Percentiles rank a stretch among this genome's conserved stretches.
Conservation (phyloP, 345 rosid genomes). For the Dovyalis caffra region DNA sequence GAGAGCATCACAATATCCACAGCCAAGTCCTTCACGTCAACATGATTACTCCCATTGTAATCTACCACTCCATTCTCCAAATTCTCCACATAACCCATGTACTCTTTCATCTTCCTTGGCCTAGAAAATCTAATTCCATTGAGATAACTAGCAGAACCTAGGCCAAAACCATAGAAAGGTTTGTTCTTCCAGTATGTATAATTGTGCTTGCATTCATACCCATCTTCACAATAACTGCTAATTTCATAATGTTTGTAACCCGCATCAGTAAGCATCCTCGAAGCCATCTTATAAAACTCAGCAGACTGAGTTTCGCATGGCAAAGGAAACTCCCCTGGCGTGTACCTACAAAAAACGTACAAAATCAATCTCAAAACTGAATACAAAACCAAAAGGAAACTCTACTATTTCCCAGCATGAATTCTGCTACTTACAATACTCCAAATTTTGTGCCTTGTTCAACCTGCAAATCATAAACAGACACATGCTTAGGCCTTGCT, state of each 20-base stretch:
- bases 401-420: not conserved
- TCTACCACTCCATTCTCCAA: conserved; percentile 54
- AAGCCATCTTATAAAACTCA: conserved; percentile 72
- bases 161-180: conserved; percentile 84
- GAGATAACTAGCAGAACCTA: conserved; percentile 89
- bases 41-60: conserved; percentile 25
- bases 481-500: conserved; percentile 67
- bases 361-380: not conserved
- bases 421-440: conserved; percentile 48
- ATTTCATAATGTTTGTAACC: conserved; percentile 84
- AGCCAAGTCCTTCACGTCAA: conserved; percentile 65
- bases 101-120: conserved; percentile 78
- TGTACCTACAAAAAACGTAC: conserved; percentile 54
- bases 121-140: conserved; percentile 84
- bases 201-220: conserved; percentile 80
- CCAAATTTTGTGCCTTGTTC: conserved; percentile 93
- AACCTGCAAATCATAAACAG: conserved; percentile 97
- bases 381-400: not conserved
- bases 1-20: conserved; percentile 85
- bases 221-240: conserved; percentile 67
- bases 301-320: conserved; percentile 82
- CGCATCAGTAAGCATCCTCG: conserved; percentile 56
- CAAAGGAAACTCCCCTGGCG: conserved; percentile 84
- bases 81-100: conserved; percentile 53
- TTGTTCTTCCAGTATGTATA: conserved; percentile 79